Evolutionary conservation across 495 filamentous ascomycete genomes (phyloP).

Genomic region (Tuber calosporum): DNA sequence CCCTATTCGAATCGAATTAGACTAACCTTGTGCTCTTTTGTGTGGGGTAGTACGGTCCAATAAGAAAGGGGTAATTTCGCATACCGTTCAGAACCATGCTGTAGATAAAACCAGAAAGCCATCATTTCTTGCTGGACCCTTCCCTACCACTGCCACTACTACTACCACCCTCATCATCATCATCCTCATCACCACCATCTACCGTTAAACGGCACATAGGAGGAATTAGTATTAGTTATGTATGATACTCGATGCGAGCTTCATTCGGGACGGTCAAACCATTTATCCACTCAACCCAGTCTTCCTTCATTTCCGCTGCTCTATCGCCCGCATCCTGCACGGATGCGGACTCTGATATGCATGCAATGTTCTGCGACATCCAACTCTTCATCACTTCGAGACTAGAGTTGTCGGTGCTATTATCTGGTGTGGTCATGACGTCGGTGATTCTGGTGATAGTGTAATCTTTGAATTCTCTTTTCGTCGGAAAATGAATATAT

Average conservation of each 20-base stretch:
- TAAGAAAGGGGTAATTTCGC: neutral
- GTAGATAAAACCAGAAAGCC: neutral
- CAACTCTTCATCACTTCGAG: conserved; percentile 5
- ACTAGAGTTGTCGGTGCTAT: neutral
- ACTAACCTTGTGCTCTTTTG: neutral
- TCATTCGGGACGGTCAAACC: neutral
- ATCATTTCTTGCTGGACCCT: neutral
- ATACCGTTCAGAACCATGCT: neutral
- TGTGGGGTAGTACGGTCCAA: neutral
- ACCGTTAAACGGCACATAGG: neutral
- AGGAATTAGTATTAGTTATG: neutral
- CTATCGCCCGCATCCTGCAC: neutral
- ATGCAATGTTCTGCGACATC: conserved; percentile 5
- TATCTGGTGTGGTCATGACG: neutral
- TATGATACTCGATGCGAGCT: neutral
- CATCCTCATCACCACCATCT: neutral
- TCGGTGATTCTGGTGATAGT: neutral
- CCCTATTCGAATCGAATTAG: neutral
- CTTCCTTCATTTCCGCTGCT: neutral
- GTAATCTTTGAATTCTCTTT: neutral
- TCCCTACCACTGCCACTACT: neutral
- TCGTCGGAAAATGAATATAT: neutral
- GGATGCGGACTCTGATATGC: conserved; percentile 2
- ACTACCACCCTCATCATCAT: neutral
- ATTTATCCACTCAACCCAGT: neutral